Base-by-base conservation (phyloP, 2,329 filamentous ascomycete genomes). In the Chaetomiaceae sp. region DNA sequence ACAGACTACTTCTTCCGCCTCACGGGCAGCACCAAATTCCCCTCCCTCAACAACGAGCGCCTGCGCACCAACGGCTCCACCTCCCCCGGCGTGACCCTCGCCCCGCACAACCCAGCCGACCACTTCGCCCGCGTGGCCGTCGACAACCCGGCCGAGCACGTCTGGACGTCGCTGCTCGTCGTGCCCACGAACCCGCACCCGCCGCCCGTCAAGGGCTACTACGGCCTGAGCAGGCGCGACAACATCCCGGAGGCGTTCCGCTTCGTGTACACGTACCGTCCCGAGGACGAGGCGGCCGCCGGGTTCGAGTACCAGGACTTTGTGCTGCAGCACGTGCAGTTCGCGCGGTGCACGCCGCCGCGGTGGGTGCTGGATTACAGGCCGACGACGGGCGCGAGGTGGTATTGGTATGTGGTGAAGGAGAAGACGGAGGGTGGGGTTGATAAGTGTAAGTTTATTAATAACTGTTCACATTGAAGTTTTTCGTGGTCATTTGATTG, bases 161-260 rank as follows among this genome's bases (percentile, higher is more conserved):
- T 29, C 20, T 44, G 39, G 8, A 8, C 25, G 9, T 8, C 33
- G 6, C 58, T 57, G n/a, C 23, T 23, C 20, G 54, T 60, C 1
- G 56, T 61, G 1, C 56, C 59, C 9, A 61, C 59, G 11, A 53
- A 61, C 42, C 59, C 59, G 6, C 59, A 61, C 37, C 59, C 59
- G 31, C 58, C 58, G 7, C 59, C 59, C 1, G 58, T 61, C 1
- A 58, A 58, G 27, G 59, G 59, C 0, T 60, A 60, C 47, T 60
- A 59, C 47, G 59, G 52, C 8, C 52, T 61, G 15, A 57, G 46
- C 15, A 45, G 49, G 31, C 37, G 37, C 2, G 58, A 60, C 8
- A 53, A 46, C 1, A 43, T 61, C 8, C 36, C 43, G 1, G 56
- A 59, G 6, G 58, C 59, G 4, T 60, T 55, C 19, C 40, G 58